Percentiles rank a stretch among this genome's conserved stretches.
phyloP scores from a whole-genome alignment of 768 basidiomycete genomes.

The Auricularia sp. region DNA sequence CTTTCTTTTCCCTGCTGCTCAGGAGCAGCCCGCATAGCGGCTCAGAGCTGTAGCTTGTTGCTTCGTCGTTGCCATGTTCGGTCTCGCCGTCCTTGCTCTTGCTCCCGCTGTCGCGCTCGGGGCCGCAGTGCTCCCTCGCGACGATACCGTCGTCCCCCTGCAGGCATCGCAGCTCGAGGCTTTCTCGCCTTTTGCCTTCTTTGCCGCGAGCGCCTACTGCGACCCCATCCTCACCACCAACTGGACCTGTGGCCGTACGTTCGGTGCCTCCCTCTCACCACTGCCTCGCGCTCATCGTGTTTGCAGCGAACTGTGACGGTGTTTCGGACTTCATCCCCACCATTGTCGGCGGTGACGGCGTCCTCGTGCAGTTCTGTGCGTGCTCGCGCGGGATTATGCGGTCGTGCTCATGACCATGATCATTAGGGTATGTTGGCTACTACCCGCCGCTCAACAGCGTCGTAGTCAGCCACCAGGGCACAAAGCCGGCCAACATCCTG shows the following conservation, averaged over 20 bases:
- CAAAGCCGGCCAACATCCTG: slow-evolving; percentile 15
- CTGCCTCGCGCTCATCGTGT: neutral
- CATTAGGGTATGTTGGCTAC: slow-evolving; percentile 45
- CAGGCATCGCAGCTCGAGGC: neutral
- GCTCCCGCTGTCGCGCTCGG: neutral
- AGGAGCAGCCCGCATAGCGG: neutral
- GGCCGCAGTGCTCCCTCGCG: neutral
- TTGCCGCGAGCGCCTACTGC: neutral
- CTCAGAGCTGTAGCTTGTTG: no score
- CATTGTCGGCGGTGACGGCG: neutral
- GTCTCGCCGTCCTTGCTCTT: neutral
- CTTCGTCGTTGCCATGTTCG: neutral
- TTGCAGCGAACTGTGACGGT: neutral
- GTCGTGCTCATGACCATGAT: neutral
- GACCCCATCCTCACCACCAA: neutral
- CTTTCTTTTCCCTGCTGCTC: neutral
- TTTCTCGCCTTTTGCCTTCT: neutral
- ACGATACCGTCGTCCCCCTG: neutral
- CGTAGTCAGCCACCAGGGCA: slow-evolving; percentile 1
- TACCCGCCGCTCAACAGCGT: slow-evolving; percentile 28
- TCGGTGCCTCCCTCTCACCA: neutral
- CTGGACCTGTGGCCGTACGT: neutral
- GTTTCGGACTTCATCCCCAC: neutral
- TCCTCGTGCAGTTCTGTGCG: neutral
- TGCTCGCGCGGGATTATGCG: neutral